Evolutionary conservation across 805 yeast species (phyloP), one percentile per base, ranked within the genome.

Genomic region (Yarrowia divulgata): DNA sequence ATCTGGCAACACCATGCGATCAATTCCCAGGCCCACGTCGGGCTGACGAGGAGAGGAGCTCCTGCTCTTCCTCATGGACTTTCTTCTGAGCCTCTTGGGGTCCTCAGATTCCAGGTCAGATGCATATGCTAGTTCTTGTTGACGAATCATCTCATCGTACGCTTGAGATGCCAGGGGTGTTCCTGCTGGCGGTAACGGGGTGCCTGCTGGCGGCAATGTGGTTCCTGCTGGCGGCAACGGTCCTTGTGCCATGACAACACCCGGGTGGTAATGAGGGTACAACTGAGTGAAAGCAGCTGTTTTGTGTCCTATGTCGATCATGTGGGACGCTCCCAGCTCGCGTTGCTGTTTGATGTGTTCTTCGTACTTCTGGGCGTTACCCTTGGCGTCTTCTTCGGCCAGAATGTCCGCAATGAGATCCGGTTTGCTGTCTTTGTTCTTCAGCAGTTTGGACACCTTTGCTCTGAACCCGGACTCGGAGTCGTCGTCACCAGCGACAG

Each of bases 391-490:
- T 8, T 60, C 52, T 1, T 45, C 66, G 0, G 40, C 66, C 5
- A 60, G 19, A 19, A 60, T 60, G 8, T 45, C 40, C 8, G 19
- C 14, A 5, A 60, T 34, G 10, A 60, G 52, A 8, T 60, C 66
- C 2, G 32, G 66, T n/a, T 42, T 42, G n/a, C 52, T 45, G 9
- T 60, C 66, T 14, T 60, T 60, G 32, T 40, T 32, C 46, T 45
- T 43, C 5, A 60, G 29, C 32, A 60, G 66, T 19, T 60, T 60
- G 18, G 66, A 60, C 19, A 60, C 46, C 37, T 60, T 60, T 2
- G 66, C 66, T 32, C 49, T 60, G 52, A 60, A 60, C 1, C 66
- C 66, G 1, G 42, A 8, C 34, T 60, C 66, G n/a, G 66, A 18
- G 37, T 43, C 66, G 23, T 43, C 66, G 42, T 60, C 66, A 8